Evolutionary conservation across 2,329 filamentous ascomycete genomes (phyloP).

Genomic region (Bipolaris bicolor): DNA sequence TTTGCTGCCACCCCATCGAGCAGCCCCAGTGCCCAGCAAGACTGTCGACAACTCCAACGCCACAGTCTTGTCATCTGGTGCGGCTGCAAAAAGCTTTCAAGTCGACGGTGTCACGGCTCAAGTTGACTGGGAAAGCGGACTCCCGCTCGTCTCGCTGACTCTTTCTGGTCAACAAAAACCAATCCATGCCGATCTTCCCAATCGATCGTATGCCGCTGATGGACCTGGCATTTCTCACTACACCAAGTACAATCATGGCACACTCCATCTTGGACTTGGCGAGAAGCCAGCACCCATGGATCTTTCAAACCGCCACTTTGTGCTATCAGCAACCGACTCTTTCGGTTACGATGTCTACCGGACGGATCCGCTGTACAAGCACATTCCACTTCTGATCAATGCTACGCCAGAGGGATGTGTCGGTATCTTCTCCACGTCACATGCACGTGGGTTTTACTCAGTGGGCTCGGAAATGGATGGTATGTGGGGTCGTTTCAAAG

Average conservation of each 20-base stretch:
- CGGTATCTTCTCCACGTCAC: constrained; percentile 70
- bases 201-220: constrained; percentile 70
- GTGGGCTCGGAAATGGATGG: constrained; percentile 77
- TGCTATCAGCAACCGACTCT: constrained; percentile 71
- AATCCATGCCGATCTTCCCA: constrained; percentile 67
- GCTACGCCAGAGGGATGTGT: constrained; percentile 68
- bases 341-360: constrained; percentile 76
- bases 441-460: constrained; percentile 68
- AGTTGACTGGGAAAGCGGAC: constrained; percentile 65
- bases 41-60: constrained; percentile 44
- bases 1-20: constrained; percentile 69
- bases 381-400: constrained; percentile 75
- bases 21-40: constrained; percentile 56
- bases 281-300: constrained; percentile 78
- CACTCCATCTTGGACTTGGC: constrained; percentile 72
- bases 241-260: constrained; percentile 65
- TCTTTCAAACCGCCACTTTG: constrained; percentile 69
- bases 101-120: constrained; percentile 59
- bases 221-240: constrained; percentile 69
- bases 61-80: constrained; percentile 43
- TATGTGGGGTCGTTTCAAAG: constrained; percentile 76
- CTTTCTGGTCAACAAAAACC: constrained; percentile 58
- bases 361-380: constrained; percentile 76
- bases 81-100: constrained; percentile 52
- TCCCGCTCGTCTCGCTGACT: constrained; percentile 62